Evolutionary conservation across 2,329 filamentous ascomycete species (phyloP).

Genomic region (Phoma sp.): DNA sequence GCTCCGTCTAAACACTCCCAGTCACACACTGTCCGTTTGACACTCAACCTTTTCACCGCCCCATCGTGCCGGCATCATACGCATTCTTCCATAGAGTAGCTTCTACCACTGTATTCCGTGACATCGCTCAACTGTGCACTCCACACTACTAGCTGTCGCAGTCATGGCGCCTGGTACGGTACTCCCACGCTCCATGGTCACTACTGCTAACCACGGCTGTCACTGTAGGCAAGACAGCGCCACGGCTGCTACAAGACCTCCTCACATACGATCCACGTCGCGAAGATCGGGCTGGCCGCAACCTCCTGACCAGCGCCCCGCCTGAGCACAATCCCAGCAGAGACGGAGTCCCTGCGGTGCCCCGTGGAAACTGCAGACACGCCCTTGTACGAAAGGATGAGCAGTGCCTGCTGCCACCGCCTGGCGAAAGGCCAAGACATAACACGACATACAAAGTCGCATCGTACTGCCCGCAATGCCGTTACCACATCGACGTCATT

Average conservation of each 20-base stretch:
- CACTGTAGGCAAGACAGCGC: conserved; percentile 58
- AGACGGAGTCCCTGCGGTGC: conserved; percentile 43
- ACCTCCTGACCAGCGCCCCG: conserved; percentile 65
- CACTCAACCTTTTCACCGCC: conserved; percentile 10
- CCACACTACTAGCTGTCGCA: conserved; percentile 13
- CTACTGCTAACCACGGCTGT: conserved; percentile 26
- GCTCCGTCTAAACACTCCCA: conserved; percentile 19
- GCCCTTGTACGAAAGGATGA: conserved; percentile 62
- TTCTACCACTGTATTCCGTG: neutral
- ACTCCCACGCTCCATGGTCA: neutral
- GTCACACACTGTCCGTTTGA: conserved; percentile 20
- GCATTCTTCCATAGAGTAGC: conserved; percentile 2
- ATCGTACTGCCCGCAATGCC: conserved; percentile 67
- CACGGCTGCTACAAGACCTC: conserved; percentile 59
- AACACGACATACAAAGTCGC: conserved; percentile 62
- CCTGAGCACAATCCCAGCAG: conserved; percentile 56
- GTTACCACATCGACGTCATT: conserved; percentile 65
- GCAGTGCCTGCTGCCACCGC: conserved; percentile 58
- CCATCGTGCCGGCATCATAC: conserved; percentile 4
- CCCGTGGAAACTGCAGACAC: conserved; percentile 62
- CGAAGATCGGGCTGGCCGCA: conserved; percentile 55
- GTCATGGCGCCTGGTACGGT: conserved; percentile 34
- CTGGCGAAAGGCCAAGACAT: conserved; percentile 49
- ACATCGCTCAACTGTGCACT: neutral
- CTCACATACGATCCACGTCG: conserved; percentile 58